A percentile compares a stretch with the other conserved stretches of the same genome.
Evolutionary conservation across 306 rosid species (phyloP).

Genomic region (Pachyrhizus erosus): DNA sequence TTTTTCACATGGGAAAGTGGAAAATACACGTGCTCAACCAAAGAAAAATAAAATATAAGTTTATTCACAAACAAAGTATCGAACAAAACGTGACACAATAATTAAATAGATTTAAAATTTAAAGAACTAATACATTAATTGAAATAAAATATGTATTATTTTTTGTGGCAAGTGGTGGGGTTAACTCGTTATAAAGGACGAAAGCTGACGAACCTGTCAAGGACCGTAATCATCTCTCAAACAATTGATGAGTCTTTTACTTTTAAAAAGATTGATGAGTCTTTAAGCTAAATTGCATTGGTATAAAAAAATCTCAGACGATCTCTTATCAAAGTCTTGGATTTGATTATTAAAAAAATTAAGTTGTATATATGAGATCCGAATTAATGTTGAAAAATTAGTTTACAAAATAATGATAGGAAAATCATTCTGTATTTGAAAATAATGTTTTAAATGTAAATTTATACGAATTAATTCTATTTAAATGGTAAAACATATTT

Average conservation of each 20-base stretch:
- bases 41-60: background rate
- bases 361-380: no score
- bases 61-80: slow-evolving; percentile 38
- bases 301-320: no score
- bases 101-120: background rate
- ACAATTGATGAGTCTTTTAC: slow-evolving; percentile 24
- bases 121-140: background rate
- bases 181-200: background rate
- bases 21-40: slow-evolving; percentile 49
- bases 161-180: background rate
- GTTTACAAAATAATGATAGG: no score
- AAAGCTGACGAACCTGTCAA: slow-evolving; percentile 21
- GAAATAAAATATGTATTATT: background rate
- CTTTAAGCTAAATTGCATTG: no score
- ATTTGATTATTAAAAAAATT: no score
- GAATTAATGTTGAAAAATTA: no score
- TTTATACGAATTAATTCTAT: no score
- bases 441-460: no score
- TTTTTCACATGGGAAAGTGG: slow-evolving; percentile 46
- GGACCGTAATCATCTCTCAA: slow-evolving; percentile 34
- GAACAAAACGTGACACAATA: slow-evolving; percentile 58
- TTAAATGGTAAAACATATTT: no score
- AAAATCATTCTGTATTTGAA: no score
- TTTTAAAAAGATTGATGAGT: no score
- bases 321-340: no score